Percentiles rank a stretch among this genome's conserved stretches.
These are phyloP conservation scores for Mesembryanthemum crystallinum DNA, from an alignment of 148 eudicot genomes.

Conservation along the genomic window DNA sequence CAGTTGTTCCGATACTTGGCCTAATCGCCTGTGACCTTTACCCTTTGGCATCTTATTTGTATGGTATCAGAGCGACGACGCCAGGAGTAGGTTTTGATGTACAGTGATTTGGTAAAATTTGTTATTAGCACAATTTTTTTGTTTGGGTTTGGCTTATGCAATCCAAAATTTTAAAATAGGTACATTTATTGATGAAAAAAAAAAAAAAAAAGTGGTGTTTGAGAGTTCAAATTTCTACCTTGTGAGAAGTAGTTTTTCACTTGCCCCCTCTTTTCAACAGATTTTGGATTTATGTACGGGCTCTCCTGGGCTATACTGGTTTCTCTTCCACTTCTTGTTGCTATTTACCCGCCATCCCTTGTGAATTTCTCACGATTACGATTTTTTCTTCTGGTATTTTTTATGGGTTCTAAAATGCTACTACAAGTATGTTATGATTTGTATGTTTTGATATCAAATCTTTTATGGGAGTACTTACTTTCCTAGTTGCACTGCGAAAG, in stretches of 20 bases:
- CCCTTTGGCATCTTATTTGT: not conserved
- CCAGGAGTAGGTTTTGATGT: conserved; percentile 23
- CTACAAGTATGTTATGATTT: too few relatives aligned
- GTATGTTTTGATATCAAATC: too few relatives aligned
- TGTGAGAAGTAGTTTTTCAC: not conserved
- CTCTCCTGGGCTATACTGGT: not conserved
- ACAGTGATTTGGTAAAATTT: conserved; percentile 19
- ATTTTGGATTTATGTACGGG: not conserved
- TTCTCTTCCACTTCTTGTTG: not conserved
- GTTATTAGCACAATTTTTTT: not conserved
- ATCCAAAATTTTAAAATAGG: not conserved
- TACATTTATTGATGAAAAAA: conserved; percentile 4
- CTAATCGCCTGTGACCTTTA: conserved; percentile 12
- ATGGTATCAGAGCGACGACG: not conserved
- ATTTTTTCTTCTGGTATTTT: too few relatives aligned
- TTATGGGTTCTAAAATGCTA: too few relatives aligned
- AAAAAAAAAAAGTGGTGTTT: too few relatives aligned
- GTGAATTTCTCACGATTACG: too few relatives aligned
- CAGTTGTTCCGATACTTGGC: conserved; percentile 46
- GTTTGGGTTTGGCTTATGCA: conserved; percentile 2
- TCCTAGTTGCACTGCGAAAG: too few relatives aligned
- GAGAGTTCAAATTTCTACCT: not conserved
- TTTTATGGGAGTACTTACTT: too few relatives aligned
- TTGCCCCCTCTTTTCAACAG: not conserved
- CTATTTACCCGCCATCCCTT: not conserved